phyloP scores from a whole-genome alignment of 768 basidiomycete genomes.

The Clitopilus passeckerianus region DNA sequence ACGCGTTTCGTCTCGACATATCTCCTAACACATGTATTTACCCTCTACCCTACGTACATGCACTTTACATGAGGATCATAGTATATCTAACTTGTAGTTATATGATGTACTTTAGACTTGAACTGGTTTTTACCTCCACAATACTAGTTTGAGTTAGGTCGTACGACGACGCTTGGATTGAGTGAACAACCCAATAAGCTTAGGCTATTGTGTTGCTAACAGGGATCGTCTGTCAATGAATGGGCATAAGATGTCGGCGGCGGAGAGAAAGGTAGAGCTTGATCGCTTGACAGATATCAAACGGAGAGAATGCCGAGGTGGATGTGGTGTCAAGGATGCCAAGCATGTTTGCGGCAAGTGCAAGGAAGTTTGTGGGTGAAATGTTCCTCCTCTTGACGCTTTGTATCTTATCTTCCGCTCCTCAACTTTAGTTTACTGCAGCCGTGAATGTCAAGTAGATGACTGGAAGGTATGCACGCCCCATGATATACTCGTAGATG shows the following conservation, averaged over 20 bases:
- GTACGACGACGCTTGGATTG: background rate
- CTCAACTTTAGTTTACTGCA: constrained; percentile 14
- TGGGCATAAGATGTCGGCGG: background rate
- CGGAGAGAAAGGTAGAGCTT: constrained; percentile 3
- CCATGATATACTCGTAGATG: background rate
- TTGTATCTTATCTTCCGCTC: background rate
- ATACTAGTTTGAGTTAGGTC: background rate
- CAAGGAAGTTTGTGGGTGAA: constrained; percentile 14
- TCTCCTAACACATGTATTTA: background rate
- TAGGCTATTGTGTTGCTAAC: background rate
- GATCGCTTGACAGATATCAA: constrained; percentile 3
- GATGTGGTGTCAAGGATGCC: constrained; percentile 17
- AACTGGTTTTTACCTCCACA: background rate
- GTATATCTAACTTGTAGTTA: background rate
- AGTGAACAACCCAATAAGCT: background rate
- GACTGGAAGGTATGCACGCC: constrained; percentile 3
- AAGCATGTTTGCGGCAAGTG: constrained; percentile 16
- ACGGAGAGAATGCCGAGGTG: constrained; percentile 15
- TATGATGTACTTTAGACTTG: background rate
- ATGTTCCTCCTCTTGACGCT: background rate
- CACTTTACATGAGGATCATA: background rate
- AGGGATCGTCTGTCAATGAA: background rate
- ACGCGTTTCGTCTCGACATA: background rate
- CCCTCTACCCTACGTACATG: background rate
- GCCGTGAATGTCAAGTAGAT: constrained; percentile 14